phyloP scores from a whole-genome alignment of 768 basidiomycete species.

The Leucocoprinus leucothites region DNA sequence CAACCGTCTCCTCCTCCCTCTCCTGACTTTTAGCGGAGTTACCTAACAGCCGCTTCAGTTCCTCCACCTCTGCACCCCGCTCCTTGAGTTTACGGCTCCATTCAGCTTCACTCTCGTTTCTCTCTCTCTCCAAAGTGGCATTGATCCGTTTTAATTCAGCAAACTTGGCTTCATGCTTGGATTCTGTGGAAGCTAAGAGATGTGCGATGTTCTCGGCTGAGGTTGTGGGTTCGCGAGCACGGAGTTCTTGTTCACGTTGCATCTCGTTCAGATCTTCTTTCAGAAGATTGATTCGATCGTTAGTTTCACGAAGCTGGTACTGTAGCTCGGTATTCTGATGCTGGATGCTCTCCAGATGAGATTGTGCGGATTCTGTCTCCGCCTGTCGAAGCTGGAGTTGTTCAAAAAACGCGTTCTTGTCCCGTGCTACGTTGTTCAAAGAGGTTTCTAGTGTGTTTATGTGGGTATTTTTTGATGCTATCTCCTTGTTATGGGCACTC shows the following conservation, averaged over 20 bases:
- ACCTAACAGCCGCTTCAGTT: conserved; percentile 57
- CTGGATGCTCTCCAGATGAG: conserved; percentile 70
- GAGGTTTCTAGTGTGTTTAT: conserved; percentile 70
- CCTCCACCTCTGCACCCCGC: conserved; percentile 75
- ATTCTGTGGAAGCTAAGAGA: conserved; percentile 69
- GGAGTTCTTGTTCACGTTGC: conserved; percentile 53
- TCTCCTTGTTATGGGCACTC: conserved; percentile 68
- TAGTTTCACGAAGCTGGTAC: conserved; percentile 80
- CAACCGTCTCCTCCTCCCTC: conserved; percentile 54
- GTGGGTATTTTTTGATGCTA: conserved; percentile 54
- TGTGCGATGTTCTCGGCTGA: conserved; percentile 69
- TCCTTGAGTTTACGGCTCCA: conserved; percentile 85
- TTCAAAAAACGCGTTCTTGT: conserved; percentile 83
- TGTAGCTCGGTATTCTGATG: conserved; percentile 81
- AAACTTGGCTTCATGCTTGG: conserved; percentile 73
- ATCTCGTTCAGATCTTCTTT: conserved; percentile 68
- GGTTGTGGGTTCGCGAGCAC: conserved; percentile 39
- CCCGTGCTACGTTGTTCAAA: conserved; percentile 62
- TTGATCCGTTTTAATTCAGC: conserved; percentile 69
- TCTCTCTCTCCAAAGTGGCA: conserved; percentile 69
- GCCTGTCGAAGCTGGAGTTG: conserved; percentile 85
- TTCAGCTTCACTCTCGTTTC: conserved; percentile 82
- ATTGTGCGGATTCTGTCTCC: conserved; percentile 81
- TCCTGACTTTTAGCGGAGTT: conserved; percentile 57
- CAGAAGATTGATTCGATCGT: conserved; percentile 68